Evolutionary conservation across 768 basidiomycete genomes (phyloP), one percentile per base, ranked within the genome.

Genomic region (Postia placenta): DNA sequence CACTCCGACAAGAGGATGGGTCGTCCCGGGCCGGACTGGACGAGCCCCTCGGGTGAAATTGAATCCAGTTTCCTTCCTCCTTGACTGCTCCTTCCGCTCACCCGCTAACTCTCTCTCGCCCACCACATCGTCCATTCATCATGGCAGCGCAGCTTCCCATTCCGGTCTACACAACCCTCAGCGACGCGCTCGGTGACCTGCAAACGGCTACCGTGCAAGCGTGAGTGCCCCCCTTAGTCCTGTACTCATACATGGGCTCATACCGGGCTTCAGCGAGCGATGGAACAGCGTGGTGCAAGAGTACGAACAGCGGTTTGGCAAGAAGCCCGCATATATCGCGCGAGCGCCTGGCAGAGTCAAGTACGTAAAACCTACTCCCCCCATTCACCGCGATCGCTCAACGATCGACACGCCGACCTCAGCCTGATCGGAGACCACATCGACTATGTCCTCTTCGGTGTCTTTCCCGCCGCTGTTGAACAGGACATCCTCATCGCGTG

Each of bases 301-400:
- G 57, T 91, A 87, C 62, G 69, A 75, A 57, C 67, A 61, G 47
- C 73, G 79, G 49, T 90, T 86, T 55, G 84, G 84, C 4, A 71
- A 72, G 52, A 78, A 76, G 45, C 86, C 88, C 11, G 69, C 76
- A 4, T 83, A 83, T 55, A 86, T 91, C 56, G 78, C 79, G 5
- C 71, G 87, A 59, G 87, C 89, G 4, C 89, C 88, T 1, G 89
- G 89, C 5, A 76, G 88, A 52, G 81, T 92, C 42, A 91, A 92
- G 87, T 87, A 56, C 52, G 70, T 59, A 23, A 20, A 2, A 30
- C 19, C 4, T 43, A 6, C 41, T 15, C 12, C 33, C 3, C n/a
- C 30, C 47, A 7, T 15, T 48, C 14, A n/a, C 4, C 7, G 25
- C 11, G 6, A 17, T 51, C 11, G 22, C 22, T 5, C 11, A 43